phyloP scores from a whole-genome alignment of 371 early-diverging fungal species.

The Dichotomocladium elegans region DNA sequence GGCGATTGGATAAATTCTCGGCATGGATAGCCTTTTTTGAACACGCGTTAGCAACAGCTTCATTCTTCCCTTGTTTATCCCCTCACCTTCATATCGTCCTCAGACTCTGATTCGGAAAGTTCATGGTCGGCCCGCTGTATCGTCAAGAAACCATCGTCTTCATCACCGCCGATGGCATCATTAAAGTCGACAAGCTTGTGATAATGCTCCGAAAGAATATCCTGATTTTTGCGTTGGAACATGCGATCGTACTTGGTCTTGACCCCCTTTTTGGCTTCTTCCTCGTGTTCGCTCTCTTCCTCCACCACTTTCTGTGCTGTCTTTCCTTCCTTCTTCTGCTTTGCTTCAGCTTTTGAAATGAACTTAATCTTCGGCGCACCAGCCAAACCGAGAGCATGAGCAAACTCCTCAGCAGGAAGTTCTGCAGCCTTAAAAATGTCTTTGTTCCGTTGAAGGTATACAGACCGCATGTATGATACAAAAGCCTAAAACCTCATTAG shows the following conservation, averaged over 20 bases:
- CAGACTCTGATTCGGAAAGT: conserved; percentile 48
- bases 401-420: conserved; percentile 85
- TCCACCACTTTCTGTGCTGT: conserved; percentile 34
- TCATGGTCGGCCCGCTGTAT: conserved; percentile 74
- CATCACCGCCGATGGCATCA: conserved; percentile 40
- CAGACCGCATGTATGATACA: conserved; percentile 89
- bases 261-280: conserved; percentile 27
- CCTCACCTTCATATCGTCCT: conserved; percentile 24
- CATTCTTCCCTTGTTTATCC: too few species aligned
- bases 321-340: conserved; percentile 29
- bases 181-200: conserved; percentile 68
- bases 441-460: conserved; percentile 88
- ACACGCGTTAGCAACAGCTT: too few species aligned
- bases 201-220: conserved; percentile 90
- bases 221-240: conserved; percentile 90
- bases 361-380: conserved; percentile 95
- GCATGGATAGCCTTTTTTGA: too few species aligned
- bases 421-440: conserved; percentile 78
- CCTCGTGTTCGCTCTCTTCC: conserved; percentile 35
- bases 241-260: conserved; percentile 86
- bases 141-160: conserved; percentile 77
- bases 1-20: conserved; percentile 65
- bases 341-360: conserved; percentile 41
- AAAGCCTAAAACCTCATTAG: conserved; percentile 59
- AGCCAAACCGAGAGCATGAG: conserved; percentile 87